phyloP scores from a whole-genome alignment of 345 rosid genomes.

The Stellera chamaejasme region DNA sequence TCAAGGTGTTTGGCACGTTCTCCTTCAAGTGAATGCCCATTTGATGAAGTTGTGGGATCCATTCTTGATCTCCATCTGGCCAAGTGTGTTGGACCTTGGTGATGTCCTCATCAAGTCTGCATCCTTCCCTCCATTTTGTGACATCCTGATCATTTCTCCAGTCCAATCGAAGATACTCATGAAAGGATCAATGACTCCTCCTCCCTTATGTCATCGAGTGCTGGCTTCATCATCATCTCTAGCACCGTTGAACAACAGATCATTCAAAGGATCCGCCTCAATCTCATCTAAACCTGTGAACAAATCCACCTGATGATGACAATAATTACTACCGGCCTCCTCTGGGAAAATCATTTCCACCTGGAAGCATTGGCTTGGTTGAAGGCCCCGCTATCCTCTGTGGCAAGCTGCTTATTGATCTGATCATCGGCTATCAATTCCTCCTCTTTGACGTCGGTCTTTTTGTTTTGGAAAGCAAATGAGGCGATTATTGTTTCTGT shows the following conservation, averaged over 20 bases:
- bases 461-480: too few species aligned
- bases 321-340: too few species aligned
- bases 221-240: slow-evolving; percentile 21
- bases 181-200: slow-evolving; percentile 42
- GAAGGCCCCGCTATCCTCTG: slow-evolving; percentile 17
- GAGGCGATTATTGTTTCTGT: too few species aligned
- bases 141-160: slow-evolving; percentile 24
- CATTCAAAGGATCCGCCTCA: slow-evolving; percentile 54
- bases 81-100: too few species aligned
- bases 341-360: slow-evolving; percentile 21
- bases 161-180: slow-evolving; percentile 54
- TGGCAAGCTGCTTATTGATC: slow-evolving; percentile 23
- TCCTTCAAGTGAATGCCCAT: too few species aligned
- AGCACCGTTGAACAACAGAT: slow-evolving; percentile 43
- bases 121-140: too few species aligned
- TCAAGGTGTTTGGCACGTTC: too few species aligned
- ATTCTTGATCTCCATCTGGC: too few species aligned
- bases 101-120: too few species aligned
- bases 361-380: slow-evolving; percentile 20
- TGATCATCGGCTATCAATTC: slow-evolving; percentile 36
- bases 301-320: slow-evolving; percentile 32
- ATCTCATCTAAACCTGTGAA: slow-evolving; percentile 71
- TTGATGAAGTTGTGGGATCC: too few species aligned
- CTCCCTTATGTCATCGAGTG: slow-evolving; percentile 16
- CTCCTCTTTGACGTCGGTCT: slow-evolving; percentile 24